phyloP scores from a whole-genome alignment of 179 eudicot genomes.

The Patellifolia procumbens region DNA sequence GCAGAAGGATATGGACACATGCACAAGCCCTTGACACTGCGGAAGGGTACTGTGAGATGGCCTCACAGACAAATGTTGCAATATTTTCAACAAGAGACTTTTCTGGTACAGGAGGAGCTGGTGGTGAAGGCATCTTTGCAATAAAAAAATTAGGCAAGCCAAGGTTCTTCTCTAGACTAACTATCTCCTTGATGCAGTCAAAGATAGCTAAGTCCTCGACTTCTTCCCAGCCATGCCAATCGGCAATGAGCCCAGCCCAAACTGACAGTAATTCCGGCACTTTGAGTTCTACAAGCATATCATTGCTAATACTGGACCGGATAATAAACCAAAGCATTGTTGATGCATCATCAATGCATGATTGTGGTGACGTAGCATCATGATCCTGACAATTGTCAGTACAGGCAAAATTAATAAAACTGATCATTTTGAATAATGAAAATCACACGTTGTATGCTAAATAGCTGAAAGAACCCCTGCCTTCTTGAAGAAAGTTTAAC shows the following conservation, averaged over 20 bases:
- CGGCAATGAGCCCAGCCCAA: conserved; percentile 67
- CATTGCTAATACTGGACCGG: conserved; percentile 39
- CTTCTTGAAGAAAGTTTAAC: not conserved
- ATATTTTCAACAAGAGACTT: conserved; percentile 59
- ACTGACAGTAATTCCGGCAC: conserved; percentile 54
- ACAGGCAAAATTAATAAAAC: conserved; percentile 11
- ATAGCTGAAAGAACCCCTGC: not conserved
- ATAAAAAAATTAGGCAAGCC: conserved; percentile 45
- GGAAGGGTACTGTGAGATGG: conserved; percentile 64
- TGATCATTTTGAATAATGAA: not conserved
- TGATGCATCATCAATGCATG: conserved; percentile 69
- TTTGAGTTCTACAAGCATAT: conserved; percentile 42
- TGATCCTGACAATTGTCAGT: conserved; percentile 39
- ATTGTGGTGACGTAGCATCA: conserved; percentile 45
- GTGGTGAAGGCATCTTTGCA: conserved; percentile 45
- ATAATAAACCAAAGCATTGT: conserved; percentile 60
- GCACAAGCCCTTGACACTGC: conserved; percentile 68
- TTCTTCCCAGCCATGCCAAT: conserved; percentile 83
- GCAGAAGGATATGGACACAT: conserved; percentile 57
- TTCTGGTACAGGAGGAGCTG: conserved; percentile 58
- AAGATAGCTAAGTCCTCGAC: conserved; percentile 65
- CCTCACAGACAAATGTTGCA: conserved; percentile 55
- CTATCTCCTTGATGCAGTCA: conserved; percentile 64
- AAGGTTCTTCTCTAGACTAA: conserved; percentile 45
- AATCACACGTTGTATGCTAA: not conserved